These are phyloP conservation scores for Hypholoma fasciculare DNA, from an alignment of 768 basidiomycete species.

Conservation along the genomic window DNA sequence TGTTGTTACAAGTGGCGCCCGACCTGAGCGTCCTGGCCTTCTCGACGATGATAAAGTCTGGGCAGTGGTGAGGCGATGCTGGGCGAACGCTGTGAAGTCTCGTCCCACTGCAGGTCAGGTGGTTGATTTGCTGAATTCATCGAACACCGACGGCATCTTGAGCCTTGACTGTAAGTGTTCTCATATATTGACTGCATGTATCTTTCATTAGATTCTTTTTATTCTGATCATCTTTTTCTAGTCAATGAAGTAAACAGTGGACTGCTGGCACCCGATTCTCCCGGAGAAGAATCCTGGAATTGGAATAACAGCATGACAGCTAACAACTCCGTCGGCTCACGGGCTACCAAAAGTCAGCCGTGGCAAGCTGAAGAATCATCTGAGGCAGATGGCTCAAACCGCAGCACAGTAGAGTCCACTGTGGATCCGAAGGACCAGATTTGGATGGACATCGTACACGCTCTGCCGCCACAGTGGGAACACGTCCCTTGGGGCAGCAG, in stretches of 20 bases:
- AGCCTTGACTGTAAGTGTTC: background rate
- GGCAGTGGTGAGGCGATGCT: background rate
- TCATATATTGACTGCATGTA: too few relatives aligned
- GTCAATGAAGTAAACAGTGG: background rate
- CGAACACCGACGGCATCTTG: background rate
- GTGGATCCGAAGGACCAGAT: background rate
- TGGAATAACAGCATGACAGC: background rate
- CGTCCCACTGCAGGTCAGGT: background rate
- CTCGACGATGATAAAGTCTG: constrained; percentile 3
- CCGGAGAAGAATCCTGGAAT: background rate
- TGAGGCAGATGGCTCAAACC: background rate
- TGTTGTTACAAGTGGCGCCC: background rate
- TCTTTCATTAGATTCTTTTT: background rate
- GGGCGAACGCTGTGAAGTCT: background rate
- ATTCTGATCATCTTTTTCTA: background rate
- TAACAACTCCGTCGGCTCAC: background rate
- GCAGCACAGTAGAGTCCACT: background rate
- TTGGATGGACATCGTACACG: background rate
- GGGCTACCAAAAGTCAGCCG: background rate
- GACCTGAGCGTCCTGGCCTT: background rate
- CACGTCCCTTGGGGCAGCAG: constrained; percentile 1
- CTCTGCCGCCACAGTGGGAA: constrained; percentile 3
- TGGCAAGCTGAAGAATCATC: background rate
- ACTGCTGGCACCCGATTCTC: background rate
- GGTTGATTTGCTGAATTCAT: background rate